Evolutionary conservation across 192 early-diverging fungal species (phyloP).

Genomic region (Funneliformis geosporum): DNA sequence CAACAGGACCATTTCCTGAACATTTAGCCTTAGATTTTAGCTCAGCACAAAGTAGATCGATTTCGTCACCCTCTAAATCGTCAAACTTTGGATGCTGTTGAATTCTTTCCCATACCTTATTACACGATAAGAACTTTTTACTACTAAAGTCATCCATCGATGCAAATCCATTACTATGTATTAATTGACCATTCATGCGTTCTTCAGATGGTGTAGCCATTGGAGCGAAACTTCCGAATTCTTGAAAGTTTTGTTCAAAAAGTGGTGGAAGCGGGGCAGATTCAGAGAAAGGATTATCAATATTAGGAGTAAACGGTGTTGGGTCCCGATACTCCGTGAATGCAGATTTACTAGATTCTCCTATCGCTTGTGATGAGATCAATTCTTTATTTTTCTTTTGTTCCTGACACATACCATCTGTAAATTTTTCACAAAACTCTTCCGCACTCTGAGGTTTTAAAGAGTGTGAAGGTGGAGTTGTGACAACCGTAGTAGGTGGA

Average conservation of each 20-base stretch:
- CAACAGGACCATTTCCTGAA: conserved; percentile 59
- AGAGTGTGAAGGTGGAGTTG: neutral
- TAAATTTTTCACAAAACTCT: conserved; percentile 34
- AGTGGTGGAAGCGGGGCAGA: conserved; percentile 15
- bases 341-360: conserved; percentile 8
- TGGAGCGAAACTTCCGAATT: conserved; percentile 27
- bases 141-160: conserved; percentile 17
- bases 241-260: conserved; percentile 29
- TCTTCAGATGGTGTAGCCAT: conserved; percentile 27
- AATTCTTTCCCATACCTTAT: conserved; percentile 58
- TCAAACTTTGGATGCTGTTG: conserved; percentile 61
- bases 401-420: conserved; percentile 21
- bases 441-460: conserved; percentile 26
- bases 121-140: conserved; percentile 32
- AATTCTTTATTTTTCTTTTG: neutral
- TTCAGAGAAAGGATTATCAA: conserved; percentile 23
- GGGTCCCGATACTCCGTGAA: conserved; percentile 29
- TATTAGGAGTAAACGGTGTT: conserved; percentile 29
- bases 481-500: neutral
- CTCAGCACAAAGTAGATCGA: conserved; percentile 49
- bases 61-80: conserved; percentile 55
- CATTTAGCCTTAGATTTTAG: conserved; percentile 59
- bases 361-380: neutral
- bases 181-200: neutral
- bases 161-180: neutral